Base-by-base conservation (phyloP, 2,329 filamentous ascomycete genomes). In the Diaporthe amygdali region DNA sequence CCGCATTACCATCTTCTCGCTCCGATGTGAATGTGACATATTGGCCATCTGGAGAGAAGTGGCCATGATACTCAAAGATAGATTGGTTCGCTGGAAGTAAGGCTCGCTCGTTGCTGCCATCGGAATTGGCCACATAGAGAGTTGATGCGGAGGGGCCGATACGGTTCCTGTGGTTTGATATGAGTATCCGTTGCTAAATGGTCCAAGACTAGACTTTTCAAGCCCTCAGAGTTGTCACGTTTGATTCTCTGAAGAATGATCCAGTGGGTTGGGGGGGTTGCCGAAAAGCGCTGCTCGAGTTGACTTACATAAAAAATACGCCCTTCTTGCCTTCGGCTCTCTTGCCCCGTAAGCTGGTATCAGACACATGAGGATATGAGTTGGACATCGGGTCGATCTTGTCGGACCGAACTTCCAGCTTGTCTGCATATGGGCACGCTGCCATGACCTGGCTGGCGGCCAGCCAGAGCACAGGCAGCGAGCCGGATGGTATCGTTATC, bases 21-120 rank as follows among this genome's bases (percentile, higher is more conserved):
- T 84, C 82, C 22, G 76, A 78, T 3, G 81, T 84, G 71, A 84
- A 84, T 4, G 77, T 77, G 51, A 84, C 79, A 78, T 79, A 82
- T 72, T 83, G 52, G 6, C 81, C 80, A 56, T 83, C 82, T 0
- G 79, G 76, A 1, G 82, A 83, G 69, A 80, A 84, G 5, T 74
- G 75, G 9, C 78, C 81, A 63, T 84, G 83, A 70, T 82, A 84
- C 32, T 84, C 82, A 71, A 80, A 83, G 8, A 73, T 41, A 4
- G 77, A 66, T 12, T 74, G 68, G 37, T 74, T 75, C 25, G 80
- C 69, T 8, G 74, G 71, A 46, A 84, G 71, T 7, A 84, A 74
- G 22, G 77, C 72, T 5, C 76, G 78, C 64, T 81, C 81, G 68
- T 83, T 78, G 66, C 74, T 82, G 25, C 82, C 82, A 68, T 85